Evolutionary conservation across 257 asterid species (phyloP).

Genomic region (Osmanthus fragrans): DNA sequence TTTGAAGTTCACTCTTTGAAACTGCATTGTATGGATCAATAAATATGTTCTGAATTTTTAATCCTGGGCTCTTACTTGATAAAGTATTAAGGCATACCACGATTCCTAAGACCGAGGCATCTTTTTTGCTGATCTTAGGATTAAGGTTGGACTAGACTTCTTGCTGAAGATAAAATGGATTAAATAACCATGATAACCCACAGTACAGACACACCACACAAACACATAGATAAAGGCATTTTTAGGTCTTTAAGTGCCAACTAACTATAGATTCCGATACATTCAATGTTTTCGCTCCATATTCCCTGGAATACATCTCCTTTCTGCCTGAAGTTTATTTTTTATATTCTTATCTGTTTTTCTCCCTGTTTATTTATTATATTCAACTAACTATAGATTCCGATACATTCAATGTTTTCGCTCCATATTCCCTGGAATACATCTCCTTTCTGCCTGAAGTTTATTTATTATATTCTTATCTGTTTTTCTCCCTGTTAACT

Average conservation of each 20-base stretch:
- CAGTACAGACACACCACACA: background rate
- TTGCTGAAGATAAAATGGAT: background rate
- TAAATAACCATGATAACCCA: background rate
- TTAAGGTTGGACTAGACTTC: background rate
- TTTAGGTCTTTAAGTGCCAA: background rate
- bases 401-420: constrained; percentile 2
- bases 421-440: background rate
- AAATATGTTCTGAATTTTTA: too few relatives aligned
- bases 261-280: constrained; percentile 4
- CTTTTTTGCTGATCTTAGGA: background rate
- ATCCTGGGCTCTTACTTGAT: too few relatives aligned
- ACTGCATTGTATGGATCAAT: too few relatives aligned
- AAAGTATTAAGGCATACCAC: too few relatives aligned
- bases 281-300: background rate
- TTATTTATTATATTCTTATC: background rate
- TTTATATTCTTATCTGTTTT: too few relatives aligned
- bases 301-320: background rate
- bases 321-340: too few relatives aligned
- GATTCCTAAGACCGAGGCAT: background rate
- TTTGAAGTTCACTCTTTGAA: too few relatives aligned
- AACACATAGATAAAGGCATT: background rate
- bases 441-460: background rate
- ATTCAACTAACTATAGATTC: background rate
- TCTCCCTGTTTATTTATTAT: background rate
- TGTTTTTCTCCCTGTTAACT: constrained; percentile 16